Evolutionary conservation across 164 flowering plant genomes (phyloP), one percentile per base, ranked within the genome.

Genomic region (Berberis vulgaris): DNA sequence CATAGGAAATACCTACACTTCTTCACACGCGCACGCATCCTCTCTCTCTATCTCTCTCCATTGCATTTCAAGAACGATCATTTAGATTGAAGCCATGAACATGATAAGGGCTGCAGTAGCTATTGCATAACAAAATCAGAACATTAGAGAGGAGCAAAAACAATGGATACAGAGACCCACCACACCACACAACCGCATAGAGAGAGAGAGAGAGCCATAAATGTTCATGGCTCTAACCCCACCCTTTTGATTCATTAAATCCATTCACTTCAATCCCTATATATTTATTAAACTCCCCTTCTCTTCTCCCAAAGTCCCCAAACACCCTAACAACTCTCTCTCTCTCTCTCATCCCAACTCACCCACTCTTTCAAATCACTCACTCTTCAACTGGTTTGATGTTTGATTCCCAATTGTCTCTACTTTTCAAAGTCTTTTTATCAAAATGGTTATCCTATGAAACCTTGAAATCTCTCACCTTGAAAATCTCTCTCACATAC

Each of bases 1-100:
- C 88, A 85, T 59, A 80, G 26, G 83, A 77, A 85, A 83, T 81
- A 79, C 85, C 92, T 83, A 82, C 87, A 78, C 73, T 82, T 80
- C 63, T 75, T 83, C 74, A 80, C 83, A 73, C 89, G 79, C 94
- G 96, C 96, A 89, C 96, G 96, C 89, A 85, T 85, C 73, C 86
- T 79, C 80, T 26, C 26, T 26, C 26, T 26, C 26, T 26, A 26
- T 26, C 26, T 26, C 26, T 26, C 26, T 26, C 26, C 26, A 26
- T 26, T 26, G 26, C 26, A 26, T 26, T 26, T 26, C 26, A 26
- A 56, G 52, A 45, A 50, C 44, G n/a, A 43, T 59, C 41, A 60
- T 60, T 56, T 58, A 59, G 59, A 72, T 66, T 52, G 56, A 10
- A 45, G 13, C 53, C 41, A 62, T 68, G 67, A 67, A 70, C 56